phyloP scores from a whole-genome alignment of 805 yeast species.

The Candida michaelii region DNA sequence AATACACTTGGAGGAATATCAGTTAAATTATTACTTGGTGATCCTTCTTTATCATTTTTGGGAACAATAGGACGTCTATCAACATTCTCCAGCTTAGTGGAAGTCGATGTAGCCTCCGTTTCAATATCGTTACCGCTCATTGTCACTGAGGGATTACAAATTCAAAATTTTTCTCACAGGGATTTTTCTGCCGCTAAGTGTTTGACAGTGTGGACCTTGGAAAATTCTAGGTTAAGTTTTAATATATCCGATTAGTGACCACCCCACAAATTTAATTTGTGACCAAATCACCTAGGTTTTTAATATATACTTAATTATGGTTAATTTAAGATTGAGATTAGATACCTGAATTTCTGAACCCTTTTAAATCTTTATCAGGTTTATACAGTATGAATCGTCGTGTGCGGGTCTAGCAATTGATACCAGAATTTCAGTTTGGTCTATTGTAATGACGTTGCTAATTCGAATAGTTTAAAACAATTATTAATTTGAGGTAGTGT shows the following conservation, averaged over 20 bases:
- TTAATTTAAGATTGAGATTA: no score
- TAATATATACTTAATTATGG: neutral
- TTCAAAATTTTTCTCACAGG: conserved; percentile 5
- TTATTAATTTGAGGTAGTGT: neutral
- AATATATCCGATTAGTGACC: neutral
- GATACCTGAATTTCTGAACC: neutral
- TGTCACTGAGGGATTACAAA: conserved; percentile 3
- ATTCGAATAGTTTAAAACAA: no score
- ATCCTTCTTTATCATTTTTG: conserved; percentile 11
- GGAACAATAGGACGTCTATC: neutral
- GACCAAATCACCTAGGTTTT: neutral
- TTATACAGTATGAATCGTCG: neutral
- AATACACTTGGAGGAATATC: conserved; percentile 47
- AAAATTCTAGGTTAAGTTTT: neutral
- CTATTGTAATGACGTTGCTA: neutral
- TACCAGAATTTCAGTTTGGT: neutral
- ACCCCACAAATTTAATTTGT: neutral
- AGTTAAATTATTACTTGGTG: neutral
- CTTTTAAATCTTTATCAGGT: neutral
- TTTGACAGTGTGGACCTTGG: neutral
- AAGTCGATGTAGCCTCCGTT: neutral
- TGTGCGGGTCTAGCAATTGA: conserved; percentile 1
- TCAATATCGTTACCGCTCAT: conserved; percentile 2
- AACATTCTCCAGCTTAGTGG: neutral
- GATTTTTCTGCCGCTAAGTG: neutral